Evolutionary conservation across 75 land plant genomes (phyloP).

Genomic region (Picea sitchensis): DNA sequence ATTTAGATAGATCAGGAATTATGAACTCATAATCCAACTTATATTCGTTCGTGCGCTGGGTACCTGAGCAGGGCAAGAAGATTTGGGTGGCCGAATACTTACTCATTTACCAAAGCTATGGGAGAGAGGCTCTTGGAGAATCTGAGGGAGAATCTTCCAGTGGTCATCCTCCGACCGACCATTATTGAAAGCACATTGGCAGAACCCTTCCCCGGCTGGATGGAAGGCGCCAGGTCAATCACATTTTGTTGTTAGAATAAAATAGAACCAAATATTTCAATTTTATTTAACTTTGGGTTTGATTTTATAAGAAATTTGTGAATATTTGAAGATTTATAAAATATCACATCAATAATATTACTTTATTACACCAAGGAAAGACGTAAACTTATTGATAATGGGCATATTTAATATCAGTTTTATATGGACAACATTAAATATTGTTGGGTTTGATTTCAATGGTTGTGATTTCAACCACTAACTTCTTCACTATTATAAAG

Average conservation of each 20-base stretch:
- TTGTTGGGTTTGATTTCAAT: no score
- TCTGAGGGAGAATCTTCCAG: conserved; percentile 28
- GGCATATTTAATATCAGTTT: no score
- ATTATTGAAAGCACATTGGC: conserved; percentile 51
- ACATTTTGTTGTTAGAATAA: background rate
- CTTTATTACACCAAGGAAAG: no score
- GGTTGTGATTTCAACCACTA: no score
- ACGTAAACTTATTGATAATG: no score
- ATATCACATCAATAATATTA: background rate
- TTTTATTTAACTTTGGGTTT: background rate
- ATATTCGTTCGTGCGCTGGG: no score
- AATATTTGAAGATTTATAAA: background rate
- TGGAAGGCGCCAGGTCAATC: conserved; percentile 50
- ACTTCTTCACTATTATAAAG: no score
- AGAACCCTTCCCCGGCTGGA: conserved; percentile 73
- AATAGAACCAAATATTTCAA: background rate
- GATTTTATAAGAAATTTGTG: background rate
- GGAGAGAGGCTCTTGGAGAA: conserved; percentile 54
- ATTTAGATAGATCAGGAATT: no score
- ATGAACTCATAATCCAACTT: no score
- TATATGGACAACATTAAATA: no score
- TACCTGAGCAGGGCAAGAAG: conserved; percentile 28
- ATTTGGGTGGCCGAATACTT: conserved; percentile 72
- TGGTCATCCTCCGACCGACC: conserved; percentile 51
- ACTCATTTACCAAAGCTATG: conserved; percentile 69